A percentile compares a stretch with the other conserved stretches of the same genome.
phyloP scores from a whole-genome alignment of 371 early-diverging fungal genomes.

The Saksenaea oblongispora region DNA sequence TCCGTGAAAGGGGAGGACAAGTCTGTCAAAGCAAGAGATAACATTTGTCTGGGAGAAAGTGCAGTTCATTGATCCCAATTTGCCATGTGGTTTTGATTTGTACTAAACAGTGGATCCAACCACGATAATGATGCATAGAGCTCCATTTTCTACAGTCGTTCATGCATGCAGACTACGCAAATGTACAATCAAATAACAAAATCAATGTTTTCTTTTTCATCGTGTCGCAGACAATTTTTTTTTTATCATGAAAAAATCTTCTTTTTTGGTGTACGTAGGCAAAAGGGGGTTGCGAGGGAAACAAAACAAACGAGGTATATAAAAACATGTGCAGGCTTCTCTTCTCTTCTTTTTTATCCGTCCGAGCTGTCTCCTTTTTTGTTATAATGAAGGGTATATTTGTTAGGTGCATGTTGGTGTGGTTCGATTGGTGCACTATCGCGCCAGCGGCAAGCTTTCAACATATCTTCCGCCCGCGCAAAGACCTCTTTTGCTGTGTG shows the following conservation, averaged over 20 bases:
- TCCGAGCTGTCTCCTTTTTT: constrained; percentile 5
- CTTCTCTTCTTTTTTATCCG: neutral
- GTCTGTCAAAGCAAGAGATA: too few relatives aligned
- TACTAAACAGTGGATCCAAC: too few relatives aligned
- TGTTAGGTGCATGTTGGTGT: constrained; percentile 23
- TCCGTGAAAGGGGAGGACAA: too few relatives aligned
- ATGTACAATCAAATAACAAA: too few relatives aligned
- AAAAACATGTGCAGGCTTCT: neutral
- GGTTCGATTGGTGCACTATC: constrained; percentile 15
- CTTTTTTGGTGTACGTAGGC: too few relatives aligned
- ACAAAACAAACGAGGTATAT: neutral
- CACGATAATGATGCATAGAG: too few relatives aligned
- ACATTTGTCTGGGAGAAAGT: too few relatives aligned
- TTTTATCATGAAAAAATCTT: neutral
- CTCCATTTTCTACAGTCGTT: too few relatives aligned
- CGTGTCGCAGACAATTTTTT: neutral
- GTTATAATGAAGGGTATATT: constrained; percentile 45
- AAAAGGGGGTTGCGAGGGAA: too few relatives aligned
- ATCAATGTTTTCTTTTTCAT: too few relatives aligned
- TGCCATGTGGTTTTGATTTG: neutral
- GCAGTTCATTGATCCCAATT: too few relatives aligned
- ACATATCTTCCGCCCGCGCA: constrained; percentile 41
- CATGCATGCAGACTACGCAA: too few relatives aligned
- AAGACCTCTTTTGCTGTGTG: constrained; percentile 41
- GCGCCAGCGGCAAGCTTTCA: constrained; percentile 31